Evolutionary conservation across 768 basidiomycete genomes (phyloP).

Genomic region (Lactifluus piperatus): DNA sequence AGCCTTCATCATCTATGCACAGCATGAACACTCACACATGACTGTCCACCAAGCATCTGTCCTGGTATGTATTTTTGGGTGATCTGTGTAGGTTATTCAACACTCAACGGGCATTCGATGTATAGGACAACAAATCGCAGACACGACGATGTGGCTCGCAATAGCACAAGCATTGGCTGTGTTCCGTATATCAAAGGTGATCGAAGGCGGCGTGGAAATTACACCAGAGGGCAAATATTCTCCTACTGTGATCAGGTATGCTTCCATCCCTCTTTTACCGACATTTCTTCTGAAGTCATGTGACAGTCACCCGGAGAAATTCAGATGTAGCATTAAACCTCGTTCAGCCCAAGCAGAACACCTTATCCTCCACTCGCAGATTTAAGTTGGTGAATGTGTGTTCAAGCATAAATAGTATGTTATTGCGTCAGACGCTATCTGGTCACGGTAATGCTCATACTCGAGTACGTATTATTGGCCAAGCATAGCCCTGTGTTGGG

Average conservation of each 20-base stretch:
- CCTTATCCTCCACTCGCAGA: neutral
- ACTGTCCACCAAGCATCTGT: neutral
- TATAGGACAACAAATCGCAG: constrained; percentile 10
- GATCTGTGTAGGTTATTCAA: too few relatives aligned
- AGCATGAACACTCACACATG: neutral
- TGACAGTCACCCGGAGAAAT: constrained; percentile 1
- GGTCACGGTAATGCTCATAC: too few relatives aligned
- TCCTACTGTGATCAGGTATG: neutral
- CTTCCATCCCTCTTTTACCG: neutral
- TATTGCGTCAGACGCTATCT: too few relatives aligned
- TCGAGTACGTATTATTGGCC: too few relatives aligned
- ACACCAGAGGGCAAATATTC: constrained; percentile 1
- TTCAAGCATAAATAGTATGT: too few relatives aligned
- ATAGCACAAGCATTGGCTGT: constrained; percentile 5
- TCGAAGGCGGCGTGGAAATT: constrained; percentile 7
- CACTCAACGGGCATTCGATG: neutral
- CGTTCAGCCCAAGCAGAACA: neutral
- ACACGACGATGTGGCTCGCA: constrained; percentile 7
- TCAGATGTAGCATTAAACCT: neutral
- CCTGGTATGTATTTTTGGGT: neutral
- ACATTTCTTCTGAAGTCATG: neutral
- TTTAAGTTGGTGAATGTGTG: neutral
- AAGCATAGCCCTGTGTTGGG: too few relatives aligned
- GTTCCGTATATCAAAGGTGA: constrained; percentile 9
- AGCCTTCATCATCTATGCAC: neutral